A percentile compares a stretch with the other conserved stretches of the same genome.
These are phyloP conservation scores for Trichosporon inkin DNA, from an alignment of 1,284 basidiomycete species.

Conservation along the genomic window DNA sequence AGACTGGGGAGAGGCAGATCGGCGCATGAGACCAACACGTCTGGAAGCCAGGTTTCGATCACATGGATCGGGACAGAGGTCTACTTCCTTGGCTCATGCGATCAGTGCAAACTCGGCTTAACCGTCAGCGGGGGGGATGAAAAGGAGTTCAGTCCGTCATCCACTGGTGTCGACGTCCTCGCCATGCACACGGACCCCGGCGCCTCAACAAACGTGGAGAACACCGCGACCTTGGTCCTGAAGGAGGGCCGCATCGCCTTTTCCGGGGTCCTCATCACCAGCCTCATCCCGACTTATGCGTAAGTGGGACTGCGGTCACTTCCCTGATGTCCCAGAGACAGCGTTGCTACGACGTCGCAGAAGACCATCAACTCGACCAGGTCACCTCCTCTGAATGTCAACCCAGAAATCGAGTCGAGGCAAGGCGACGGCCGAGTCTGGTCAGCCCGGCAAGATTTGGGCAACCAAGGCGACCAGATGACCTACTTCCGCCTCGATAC, in stretches of 20 bases:
- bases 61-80: background rate
- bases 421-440: background rate
- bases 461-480: background rate
- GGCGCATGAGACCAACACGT: background rate
- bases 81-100: background rate
- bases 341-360: background rate
- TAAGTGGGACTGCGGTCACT: background rate
- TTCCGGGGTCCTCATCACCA: background rate
- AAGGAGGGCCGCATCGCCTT: background rate
- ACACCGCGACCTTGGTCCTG: background rate
- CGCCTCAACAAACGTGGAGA: background rate
- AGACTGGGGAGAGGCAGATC: background rate
- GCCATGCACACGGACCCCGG: background rate
- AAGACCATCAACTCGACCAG: background rate
- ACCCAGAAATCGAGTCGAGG: background rate
- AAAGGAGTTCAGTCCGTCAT: background rate
- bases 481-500: conserved; percentile 1
- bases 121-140: background rate
- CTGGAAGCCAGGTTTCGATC: background rate
- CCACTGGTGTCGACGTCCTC: background rate
- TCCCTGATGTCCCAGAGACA: background rate
- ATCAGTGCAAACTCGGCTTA: background rate
- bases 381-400: background rate
- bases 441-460: background rate
- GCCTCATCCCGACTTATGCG: conserved; percentile 1